Conservation (phyloP, 2,329 filamentous ascomycete species). For the Botrytis fabae region DNA sequence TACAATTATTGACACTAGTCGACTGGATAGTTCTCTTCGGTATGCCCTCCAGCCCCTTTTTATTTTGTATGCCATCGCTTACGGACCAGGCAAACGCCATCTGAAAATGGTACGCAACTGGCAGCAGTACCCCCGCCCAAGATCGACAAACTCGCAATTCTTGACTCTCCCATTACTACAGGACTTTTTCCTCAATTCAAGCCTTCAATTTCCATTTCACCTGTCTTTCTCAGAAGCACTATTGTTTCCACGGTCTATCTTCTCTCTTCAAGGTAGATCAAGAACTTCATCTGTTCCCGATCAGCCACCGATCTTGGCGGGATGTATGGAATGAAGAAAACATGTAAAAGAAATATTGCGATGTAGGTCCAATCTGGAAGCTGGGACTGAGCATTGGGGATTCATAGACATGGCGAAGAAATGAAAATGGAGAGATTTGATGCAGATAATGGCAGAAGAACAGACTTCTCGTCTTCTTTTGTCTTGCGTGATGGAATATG, state of each 20-base stretch:
- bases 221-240: too few species aligned
- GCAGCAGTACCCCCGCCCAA: background rate
- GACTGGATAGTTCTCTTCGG: background rate
- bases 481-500: background rate
- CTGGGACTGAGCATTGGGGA: background rate
- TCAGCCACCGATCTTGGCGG: background rate
- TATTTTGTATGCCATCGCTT: background rate
- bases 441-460: background rate
- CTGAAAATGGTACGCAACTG: background rate
- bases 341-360: background rate
- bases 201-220: too few species aligned
- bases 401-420: background rate
- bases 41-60: background rate
- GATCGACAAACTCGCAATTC: background rate
- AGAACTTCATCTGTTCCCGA: background rate
- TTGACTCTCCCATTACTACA: background rate
- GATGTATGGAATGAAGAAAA: background rate
- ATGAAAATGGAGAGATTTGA: background rate
- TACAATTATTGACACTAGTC: background rate
- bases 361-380: background rate
- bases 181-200: background rate
- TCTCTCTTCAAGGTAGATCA: background rate
- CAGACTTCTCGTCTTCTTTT: slow-evolving; percentile 6
- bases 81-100: background rate
- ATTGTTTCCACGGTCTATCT: background rate